These are phyloP conservation scores for Acanthamoeba healyi DNA, from an alignment of 208 protist genomes.

Conservation along the genomic window DNA sequence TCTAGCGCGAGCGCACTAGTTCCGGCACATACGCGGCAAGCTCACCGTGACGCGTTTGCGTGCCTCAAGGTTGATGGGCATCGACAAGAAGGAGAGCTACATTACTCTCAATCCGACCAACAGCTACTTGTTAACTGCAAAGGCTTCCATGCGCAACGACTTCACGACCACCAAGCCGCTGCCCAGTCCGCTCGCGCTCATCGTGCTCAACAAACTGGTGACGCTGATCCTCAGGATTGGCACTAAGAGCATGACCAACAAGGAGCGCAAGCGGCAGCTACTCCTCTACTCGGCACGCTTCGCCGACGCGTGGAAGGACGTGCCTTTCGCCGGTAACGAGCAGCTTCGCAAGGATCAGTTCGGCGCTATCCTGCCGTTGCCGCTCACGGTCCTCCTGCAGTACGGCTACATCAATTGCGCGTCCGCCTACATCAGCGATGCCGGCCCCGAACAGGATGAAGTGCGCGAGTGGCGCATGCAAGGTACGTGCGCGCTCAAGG, in stretches of 20 bases:
- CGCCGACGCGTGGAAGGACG: conserved; percentile 16
- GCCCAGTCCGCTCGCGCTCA: not conserved
- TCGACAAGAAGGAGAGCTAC: not conserved
- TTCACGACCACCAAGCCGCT: not conserved
- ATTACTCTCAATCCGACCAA: not conserved
- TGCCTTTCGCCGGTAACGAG: conserved; percentile 5
- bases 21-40: too few relatives aligned
- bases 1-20: too few relatives aligned
- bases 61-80: conserved; percentile 40
- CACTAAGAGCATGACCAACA: not conserved
- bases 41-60: too few relatives aligned
- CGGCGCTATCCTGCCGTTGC: not conserved
- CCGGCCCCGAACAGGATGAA: conserved; percentile 2
- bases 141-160: not conserved
- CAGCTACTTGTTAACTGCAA: not conserved
- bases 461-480: conserved; percentile 11
- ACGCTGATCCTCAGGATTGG: not conserved
- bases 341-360: not conserved
- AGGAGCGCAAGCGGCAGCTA: not conserved
- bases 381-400: conserved; percentile 27
- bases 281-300: conserved; percentile 14
- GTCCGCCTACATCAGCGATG: not conserved
- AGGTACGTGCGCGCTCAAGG: too few relatives aligned
- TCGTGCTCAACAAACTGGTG: conserved; percentile 13
- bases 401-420: not conserved